phyloP scores from a whole-genome alignment of 768 basidiomycete species.

The Mycena amicta region DNA sequence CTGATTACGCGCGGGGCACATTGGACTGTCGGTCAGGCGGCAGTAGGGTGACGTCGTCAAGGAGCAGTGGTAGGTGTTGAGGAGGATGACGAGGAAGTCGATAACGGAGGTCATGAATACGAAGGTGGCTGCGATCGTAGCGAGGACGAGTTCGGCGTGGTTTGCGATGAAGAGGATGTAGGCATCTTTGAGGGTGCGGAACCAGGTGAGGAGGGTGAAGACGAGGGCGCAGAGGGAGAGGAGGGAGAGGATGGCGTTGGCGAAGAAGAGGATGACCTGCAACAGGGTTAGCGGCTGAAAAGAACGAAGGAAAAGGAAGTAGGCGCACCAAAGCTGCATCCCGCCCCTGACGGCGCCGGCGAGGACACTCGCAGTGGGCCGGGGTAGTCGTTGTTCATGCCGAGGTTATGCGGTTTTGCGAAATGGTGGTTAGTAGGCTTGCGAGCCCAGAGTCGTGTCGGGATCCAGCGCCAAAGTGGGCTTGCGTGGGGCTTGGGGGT shows the following conservation, averaged over 20 bases:
- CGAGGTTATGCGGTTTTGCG: slow-evolving; percentile 36
- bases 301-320: slow-evolving; percentile 1
- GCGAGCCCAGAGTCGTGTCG: slow-evolving; percentile 31
- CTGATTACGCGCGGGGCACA: no score
- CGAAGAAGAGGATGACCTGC: slow-evolving; percentile 13
- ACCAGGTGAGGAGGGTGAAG: slow-evolving; percentile 16
- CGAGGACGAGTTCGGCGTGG: slow-evolving; percentile 36
- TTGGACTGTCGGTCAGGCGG: no score
- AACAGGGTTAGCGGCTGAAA: not conserved
- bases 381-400: slow-evolving; percentile 31
- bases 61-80: slow-evolving; percentile 50
- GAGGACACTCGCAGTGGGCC: slow-evolving; percentile 30
- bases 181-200: slow-evolving; percentile 10
- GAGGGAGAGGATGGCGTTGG: slow-evolving; percentile 10
- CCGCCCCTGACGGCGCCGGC: not conserved
- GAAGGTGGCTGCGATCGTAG: slow-evolving; percentile 35
- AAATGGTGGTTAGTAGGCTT: slow-evolving; percentile 32
- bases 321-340: slow-evolving; percentile 9
- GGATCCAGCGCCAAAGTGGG: not conserved
- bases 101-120: slow-evolving; percentile 29
- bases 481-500: not conserved
- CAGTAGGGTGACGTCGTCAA: slow-evolving; percentile 79
- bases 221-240: slow-evolving; percentile 18
- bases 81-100: slow-evolving; percentile 30
- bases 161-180: slow-evolving; percentile 35